Evolutionary conservation across 768 basidiomycete genomes (phyloP).

Genomic region (Daedaleopsis sinensis): DNA sequence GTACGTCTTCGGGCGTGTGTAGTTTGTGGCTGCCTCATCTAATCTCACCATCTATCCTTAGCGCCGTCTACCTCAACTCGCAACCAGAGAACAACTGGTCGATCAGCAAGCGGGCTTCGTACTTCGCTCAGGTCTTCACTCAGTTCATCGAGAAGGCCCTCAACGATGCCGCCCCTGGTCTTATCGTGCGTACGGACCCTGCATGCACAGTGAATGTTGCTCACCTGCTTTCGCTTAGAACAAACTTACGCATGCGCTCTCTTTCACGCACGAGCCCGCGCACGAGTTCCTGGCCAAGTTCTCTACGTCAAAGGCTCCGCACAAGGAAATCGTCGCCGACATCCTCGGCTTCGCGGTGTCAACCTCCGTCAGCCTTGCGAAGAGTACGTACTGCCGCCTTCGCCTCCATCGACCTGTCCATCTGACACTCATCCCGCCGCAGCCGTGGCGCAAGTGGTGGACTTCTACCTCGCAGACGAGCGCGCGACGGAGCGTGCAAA

Average conservation of each 20-base stretch:
- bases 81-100: constrained; percentile 39
- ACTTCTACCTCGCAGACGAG: constrained; percentile 54
- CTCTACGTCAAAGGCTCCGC: constrained; percentile 36
- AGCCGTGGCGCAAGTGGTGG: constrained; percentile 51
- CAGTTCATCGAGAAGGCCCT: constrained; percentile 32
- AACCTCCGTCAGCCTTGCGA: constrained; percentile 49
- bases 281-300: constrained; percentile 44
- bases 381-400: constrained; percentile 32
- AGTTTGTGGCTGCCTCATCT: neutral
- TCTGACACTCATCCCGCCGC: neutral
- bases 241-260: constrained; percentile 4
- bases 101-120: constrained; percentile 31
- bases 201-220: neutral
- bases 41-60: neutral
- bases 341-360: constrained; percentile 51
- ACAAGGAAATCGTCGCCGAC: constrained; percentile 46
- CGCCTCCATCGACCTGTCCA: neutral
- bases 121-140: constrained; percentile 35
- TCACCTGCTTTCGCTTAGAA: neutral
- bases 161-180: constrained; percentile 6
- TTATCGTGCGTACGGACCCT: neutral
- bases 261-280: constrained; percentile 34
- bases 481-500: constrained; percentile 42
- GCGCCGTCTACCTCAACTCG: constrained; percentile 34
- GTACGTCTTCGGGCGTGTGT: neutral